These are phyloP conservation scores for Pachysandra terminalis DNA, from an alignment of 164 flowering plant species.

Conservation along the genomic window DNA sequence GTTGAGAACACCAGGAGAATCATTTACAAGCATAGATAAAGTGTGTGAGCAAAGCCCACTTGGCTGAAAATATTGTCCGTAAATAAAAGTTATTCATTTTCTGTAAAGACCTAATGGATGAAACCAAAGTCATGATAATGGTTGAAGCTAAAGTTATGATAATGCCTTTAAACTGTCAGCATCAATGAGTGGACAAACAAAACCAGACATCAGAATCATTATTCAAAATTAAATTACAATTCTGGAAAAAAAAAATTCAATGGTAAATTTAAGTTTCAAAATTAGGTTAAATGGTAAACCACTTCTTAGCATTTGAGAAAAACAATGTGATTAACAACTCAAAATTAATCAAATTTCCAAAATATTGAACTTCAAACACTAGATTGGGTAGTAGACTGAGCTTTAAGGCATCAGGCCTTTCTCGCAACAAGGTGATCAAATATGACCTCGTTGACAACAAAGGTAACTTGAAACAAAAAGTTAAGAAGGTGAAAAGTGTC, in stretches of 20 bases:
- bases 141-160: too few relatives aligned
- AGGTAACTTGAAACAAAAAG: neutral
- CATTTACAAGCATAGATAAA: constrained; percentile 80
- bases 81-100: constrained; percentile 5
- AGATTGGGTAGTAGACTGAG: neutral
- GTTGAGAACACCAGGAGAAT: constrained; percentile 92
- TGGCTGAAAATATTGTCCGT: constrained; percentile 42
- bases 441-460: neutral
- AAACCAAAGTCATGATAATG: too few relatives aligned
- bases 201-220: too few relatives aligned
- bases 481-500: neutral
- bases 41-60: constrained; percentile 92
- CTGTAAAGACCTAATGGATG: neutral
- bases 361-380: neutral
- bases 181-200: too few relatives aligned
- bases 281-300: neutral
- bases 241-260: neutral
- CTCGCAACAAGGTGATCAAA: neutral
- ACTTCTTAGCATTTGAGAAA: neutral
- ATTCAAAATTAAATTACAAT: too few relatives aligned
- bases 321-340: neutral
- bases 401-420: neutral
- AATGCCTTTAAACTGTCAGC: too few relatives aligned
- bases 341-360: neutral
- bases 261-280: neutral